Evolutionary conservation across 306 rosid genomes (phyloP), one percentile per base, ranked within the genome.

Genomic region (Pterocarpus santalinus): DNA sequence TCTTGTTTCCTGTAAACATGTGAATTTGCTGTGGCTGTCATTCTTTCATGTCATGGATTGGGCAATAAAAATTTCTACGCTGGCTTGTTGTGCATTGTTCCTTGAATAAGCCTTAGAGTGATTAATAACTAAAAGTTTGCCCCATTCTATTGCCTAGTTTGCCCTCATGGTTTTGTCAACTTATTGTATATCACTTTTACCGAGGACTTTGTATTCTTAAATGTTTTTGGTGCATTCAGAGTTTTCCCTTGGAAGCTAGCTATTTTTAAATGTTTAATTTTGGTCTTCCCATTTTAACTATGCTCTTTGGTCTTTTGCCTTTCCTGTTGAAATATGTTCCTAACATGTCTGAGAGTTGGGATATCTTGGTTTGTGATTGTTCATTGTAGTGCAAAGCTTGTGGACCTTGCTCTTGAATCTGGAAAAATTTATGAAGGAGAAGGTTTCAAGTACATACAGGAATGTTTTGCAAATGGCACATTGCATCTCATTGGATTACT

Each of bases 401-500:
- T 96, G 56, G 98, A 96, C 85, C 55, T 28, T 64, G 99, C 98
- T 65, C 98, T 96, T 85, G 99, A 82, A 57, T 76, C 97, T 56
- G 99, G 97, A 73, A 96, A 94, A 73, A 86, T 96, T 47, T 96
- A 49, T 15, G 90, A 88, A 0, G 99, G 91, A 41, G 97, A 90
- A 69, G 99, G 99, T 58, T 96, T 93, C 79, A 89, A 91, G 55
- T 96, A 93, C 85, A 84, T 96, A 32, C 85, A 91, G 81, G 92
- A 90, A 86, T 77, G 80, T 49, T 92, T 95, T 52, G 89, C 72
- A 43, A 90, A 70, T 3, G 88, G 90, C 68, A 94, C 97, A 7
- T 87, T 94, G 87, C 98, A 94, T 94, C 97, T 94, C 67, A 91
- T 94, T 76, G 98, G 98, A 53, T 81, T 94, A 33, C 69, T 92